Evolutionary conservation across 345 rosid genomes (phyloP).

Genomic region (Eucalyptus grandis): DNA sequence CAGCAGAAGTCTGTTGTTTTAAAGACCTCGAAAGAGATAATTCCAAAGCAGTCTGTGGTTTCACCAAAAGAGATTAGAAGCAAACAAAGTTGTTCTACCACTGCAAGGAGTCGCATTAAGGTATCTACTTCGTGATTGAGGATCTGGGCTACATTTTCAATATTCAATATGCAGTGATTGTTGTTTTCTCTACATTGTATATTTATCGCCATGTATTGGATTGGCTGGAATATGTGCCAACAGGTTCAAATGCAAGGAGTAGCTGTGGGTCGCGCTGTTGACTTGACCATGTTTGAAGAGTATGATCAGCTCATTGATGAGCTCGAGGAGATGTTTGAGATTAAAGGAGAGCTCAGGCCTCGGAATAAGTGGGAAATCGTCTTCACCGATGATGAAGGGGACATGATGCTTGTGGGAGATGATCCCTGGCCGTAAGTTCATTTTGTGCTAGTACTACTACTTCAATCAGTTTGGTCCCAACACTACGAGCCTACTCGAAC

Average conservation of each 20-base stretch:
- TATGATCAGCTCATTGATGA: constrained; percentile 63
- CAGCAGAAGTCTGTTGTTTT: constrained; percentile 41
- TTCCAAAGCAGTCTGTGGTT: constrained; percentile 21
- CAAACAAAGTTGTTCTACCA: constrained; percentile 28
- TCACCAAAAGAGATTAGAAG: constrained; percentile 55
- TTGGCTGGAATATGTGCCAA: background rate
- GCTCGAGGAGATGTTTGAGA: constrained; percentile 78
- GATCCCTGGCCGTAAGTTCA: constrained; percentile 90
- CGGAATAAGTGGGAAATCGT: constrained; percentile 77
- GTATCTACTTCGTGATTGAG: background rate
- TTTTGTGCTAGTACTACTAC: background rate
- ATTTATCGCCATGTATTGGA: background rate
- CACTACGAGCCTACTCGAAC: background rate
- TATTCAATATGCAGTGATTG: background rate
- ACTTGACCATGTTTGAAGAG: constrained; percentile 46
- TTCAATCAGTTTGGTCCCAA: background rate
- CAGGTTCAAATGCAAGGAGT: constrained; percentile 93
- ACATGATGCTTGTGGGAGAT: constrained; percentile 94
- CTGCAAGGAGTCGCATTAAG: constrained; percentile 71
- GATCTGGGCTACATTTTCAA: background rate
- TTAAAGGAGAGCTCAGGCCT: constrained; percentile 49
- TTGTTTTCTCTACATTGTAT: background rate
- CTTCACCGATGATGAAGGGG: constrained; percentile 89
- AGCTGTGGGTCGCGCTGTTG: constrained; percentile 89
- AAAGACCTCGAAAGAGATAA: constrained; percentile 36